Evolutionary conservation across 805 yeast genomes (phyloP).

Genomic region (Ogataea wickerhamii): DNA sequence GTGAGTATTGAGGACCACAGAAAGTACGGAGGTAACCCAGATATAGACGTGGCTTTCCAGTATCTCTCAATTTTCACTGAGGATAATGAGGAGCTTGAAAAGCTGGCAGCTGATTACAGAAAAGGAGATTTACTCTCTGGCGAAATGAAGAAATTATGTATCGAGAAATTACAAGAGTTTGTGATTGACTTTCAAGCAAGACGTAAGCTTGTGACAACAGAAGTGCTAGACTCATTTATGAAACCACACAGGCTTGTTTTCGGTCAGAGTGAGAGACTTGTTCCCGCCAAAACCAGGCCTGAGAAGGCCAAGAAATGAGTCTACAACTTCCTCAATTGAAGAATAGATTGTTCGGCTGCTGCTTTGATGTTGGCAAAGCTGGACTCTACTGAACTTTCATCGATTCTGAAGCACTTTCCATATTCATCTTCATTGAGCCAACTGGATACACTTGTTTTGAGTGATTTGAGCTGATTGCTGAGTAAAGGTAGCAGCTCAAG

Average conservation of each 20-base stretch:
- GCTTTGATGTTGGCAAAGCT: conserved; percentile 12
- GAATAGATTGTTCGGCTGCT: conserved; percentile 14
- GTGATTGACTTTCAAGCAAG: conserved; percentile 79
- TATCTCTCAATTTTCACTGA: conserved; percentile 85
- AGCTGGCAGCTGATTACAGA: conserved; percentile 61
- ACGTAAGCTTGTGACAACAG: conserved; percentile 64
- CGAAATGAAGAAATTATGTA: conserved; percentile 87
- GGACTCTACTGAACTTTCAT: conserved; percentile 9
- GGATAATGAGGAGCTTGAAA: conserved; percentile 75
- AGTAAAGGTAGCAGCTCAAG: conserved; percentile 16
- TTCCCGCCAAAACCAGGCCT: conserved; percentile 58
- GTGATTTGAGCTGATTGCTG: conserved; percentile 9
- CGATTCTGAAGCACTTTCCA: conserved; percentile 21
- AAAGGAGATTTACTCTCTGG: conserved; percentile 85
- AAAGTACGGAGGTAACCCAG: conserved; percentile 87
- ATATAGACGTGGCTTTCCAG: conserved; percentile 92
- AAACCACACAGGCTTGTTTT: conserved; percentile 75
- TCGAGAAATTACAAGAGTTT: conserved; percentile 72
- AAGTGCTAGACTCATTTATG: conserved; percentile 65
- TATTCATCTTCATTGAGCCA: conserved; percentile 21
- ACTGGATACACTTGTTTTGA: conserved; percentile 4
- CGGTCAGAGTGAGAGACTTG: conserved; percentile 72
- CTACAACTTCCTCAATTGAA: conserved; percentile 12
- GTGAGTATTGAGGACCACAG: conserved; percentile 88
- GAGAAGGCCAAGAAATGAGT: conserved; percentile 33